A percentile compares a stretch with the other conserved stretches of the same genome.
Evolutionary conservation across 1,284 basidiomycete genomes (phyloP).

Genomic region (Cutaneotrichosporon curvatum): DNA sequence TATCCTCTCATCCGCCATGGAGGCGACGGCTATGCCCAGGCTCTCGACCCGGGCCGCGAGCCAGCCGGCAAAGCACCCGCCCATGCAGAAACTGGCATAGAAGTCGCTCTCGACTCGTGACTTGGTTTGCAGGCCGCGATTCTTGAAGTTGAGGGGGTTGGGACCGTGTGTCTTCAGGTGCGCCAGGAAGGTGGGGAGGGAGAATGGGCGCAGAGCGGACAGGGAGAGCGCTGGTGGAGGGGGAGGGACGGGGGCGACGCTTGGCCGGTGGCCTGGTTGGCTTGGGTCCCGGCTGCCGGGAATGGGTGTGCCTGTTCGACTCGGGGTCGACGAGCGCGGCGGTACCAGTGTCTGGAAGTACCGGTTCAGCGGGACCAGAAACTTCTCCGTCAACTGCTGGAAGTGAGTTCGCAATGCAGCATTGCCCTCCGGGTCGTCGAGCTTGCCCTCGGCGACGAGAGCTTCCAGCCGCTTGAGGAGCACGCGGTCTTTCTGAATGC

Average conservation of each 20-base stretch:
- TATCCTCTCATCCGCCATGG: neutral
- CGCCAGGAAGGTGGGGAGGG: constrained; percentile 65
- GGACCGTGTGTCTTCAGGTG: constrained; percentile 72
- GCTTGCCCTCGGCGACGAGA: constrained; percentile 36
- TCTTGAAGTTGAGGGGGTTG: constrained; percentile 64
- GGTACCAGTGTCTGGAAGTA: constrained; percentile 89
- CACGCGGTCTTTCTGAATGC: constrained; percentile 73
- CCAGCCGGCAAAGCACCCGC: constrained; percentile 43
- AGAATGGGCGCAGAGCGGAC: constrained; percentile 63
- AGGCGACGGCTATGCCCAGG: constrained; percentile 29
- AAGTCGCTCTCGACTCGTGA: constrained; percentile 44
- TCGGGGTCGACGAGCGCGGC: constrained; percentile 12
- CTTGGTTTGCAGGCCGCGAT: constrained; percentile 36
- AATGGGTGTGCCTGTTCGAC: neutral
- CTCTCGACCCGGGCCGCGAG: constrained; percentile 30
- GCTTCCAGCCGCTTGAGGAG: constrained; percentile 52
- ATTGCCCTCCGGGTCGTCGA: constrained; percentile 50
- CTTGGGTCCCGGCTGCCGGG: constrained; percentile 7
- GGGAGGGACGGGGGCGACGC: constrained; percentile 2
- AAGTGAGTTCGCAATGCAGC: constrained; percentile 73
- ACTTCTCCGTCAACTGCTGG: constrained; percentile 73
- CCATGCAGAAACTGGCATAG: constrained; percentile 44
- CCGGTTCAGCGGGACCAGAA: constrained; percentile 85
- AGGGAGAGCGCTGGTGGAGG: constrained; percentile 7
- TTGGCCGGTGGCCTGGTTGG: constrained; percentile 4